A percentile compares a stretch with the other conserved stretches of the same genome.
Evolutionary conservation across 2,329 filamentous ascomycete genomes (phyloP).

Genomic region (Aspergillus phoenicis): DNA sequence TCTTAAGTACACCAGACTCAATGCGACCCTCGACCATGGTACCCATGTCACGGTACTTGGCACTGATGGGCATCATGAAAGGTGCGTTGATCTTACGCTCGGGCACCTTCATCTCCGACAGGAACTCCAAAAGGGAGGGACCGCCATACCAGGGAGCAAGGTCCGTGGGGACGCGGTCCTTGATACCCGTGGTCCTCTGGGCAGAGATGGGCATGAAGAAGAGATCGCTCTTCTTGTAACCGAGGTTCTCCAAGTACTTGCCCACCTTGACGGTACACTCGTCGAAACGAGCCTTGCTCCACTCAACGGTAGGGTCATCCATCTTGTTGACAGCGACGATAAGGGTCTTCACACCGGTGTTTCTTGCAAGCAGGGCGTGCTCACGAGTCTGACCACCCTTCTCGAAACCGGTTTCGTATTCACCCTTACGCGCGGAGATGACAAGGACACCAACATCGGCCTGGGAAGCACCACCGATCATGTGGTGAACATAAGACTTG

Average conservation of each 20-base stretch:
- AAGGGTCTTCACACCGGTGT: conserved; percentile 96
- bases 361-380: conserved; percentile 97
- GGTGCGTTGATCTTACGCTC: conserved; percentile 96
- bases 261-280: conserved; percentile 90
- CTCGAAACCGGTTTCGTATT: conserved; percentile 98
- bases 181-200: conserved; percentile 82
- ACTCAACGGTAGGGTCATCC: conserved; percentile 95
- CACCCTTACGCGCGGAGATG: conserved; percentile 93
- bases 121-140: conserved; percentile 88
- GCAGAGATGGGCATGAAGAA: conserved; percentile 96
- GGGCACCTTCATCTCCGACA: conserved; percentile 89
- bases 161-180: conserved; percentile 77
- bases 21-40: conserved; percentile 98
- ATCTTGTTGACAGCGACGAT: conserved; percentile 98
- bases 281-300: conserved; percentile 89
- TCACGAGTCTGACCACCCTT: conserved; percentile 95
- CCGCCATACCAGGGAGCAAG: conserved; percentile 82
- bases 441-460: conserved; percentile 94
- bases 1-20: conserved; percentile 91
- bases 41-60: conserved; percentile 96
- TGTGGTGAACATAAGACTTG: conserved; percentile 97
- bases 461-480: conserved; percentile 95
- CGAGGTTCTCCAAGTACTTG: conserved; percentile 85
- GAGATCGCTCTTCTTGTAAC: conserved; percentile 94
- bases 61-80: conserved; percentile 98